These are phyloP conservation scores for Aspergillus uvarum DNA, from an alignment of 2,329 filamentous ascomycete species.

Conservation along the genomic window DNA sequence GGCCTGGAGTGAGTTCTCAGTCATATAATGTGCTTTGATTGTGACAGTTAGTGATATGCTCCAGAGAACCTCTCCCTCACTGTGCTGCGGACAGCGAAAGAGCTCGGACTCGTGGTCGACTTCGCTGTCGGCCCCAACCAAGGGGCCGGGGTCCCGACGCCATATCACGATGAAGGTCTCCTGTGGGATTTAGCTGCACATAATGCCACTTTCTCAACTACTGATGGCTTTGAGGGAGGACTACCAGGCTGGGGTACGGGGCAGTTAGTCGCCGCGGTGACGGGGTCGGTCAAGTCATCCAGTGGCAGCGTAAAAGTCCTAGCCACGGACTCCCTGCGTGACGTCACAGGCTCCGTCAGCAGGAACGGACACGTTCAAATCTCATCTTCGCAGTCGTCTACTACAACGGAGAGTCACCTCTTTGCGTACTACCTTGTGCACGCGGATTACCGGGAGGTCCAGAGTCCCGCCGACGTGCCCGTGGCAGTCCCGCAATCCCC, in stretches of 20 bases:
- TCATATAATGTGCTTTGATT: neutral
- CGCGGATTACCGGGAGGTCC: neutral
- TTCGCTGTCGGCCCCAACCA: slow-evolving; percentile 50
- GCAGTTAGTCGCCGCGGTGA: neutral
- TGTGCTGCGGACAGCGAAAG: slow-evolving; percentile 14
- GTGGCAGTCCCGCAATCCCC: neutral
- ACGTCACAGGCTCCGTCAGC: neutral
- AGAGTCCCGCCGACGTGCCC: neutral
- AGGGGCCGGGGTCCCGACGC: slow-evolving; percentile 49
- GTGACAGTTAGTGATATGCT: neutral
- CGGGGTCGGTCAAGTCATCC: neutral
- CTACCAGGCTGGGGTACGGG: slow-evolving; percentile 9
- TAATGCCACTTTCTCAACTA: neutral
- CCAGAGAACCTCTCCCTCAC: neutral
- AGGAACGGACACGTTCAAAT: neutral
- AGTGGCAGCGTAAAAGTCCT: neutral
- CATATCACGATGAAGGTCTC: slow-evolving; percentile 31
- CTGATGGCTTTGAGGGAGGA: neutral
- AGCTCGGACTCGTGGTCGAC: slow-evolving; percentile 45
- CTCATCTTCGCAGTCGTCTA: neutral
- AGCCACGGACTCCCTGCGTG: neutral
- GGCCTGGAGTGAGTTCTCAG: neutral
- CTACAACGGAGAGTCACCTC: neutral
- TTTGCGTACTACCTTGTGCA: neutral
- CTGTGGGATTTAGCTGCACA: slow-evolving; percentile 7